Base-by-base conservation (phyloP, 1,139 yeast genomes). In the Debaryomycetaceae sp. region DNA sequence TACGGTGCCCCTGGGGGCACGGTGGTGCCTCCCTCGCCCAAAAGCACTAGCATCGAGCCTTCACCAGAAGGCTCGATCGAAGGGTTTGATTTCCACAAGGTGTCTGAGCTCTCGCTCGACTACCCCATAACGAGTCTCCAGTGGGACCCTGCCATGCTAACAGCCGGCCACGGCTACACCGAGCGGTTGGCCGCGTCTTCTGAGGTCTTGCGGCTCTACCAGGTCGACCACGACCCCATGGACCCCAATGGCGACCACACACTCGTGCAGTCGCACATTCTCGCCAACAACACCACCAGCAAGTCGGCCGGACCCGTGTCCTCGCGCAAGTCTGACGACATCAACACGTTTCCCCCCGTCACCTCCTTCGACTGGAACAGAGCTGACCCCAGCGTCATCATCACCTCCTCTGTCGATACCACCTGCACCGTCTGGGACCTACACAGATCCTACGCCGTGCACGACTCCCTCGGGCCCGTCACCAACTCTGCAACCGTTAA, bases 401-500 rank as follows among this genome's bases (percentile, higher is more conserved):
- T 93, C 39, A 89, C 97, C 1, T 82, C 95, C 49, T 84, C 95
- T 30, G 89, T 93, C 8, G 99, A 93, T 65, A 93, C 99, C 1
- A 93, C 99, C 0, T 93, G 99, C 65, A 91, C 98, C 0, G 84
- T 90, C 4, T 93, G 99, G 98, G 98, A 93, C 64, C 67, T 89
- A 38, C 74, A 68, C 50, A 62, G 78, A 31, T 58, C 72, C 4
- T 60, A 57, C 37, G 45, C 54, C 9, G 37, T 48, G 17, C 44
- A 43, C 35, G 52, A 47, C 24, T 47, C 45, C 42, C 45, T 50
- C 24, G 49, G 50, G 17, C 38, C 71, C 31, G 64, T 71, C 41
- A 74, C 81, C 7, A 77, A 75, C 42, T 63, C 77, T 5, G 88
- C 87, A n/a, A 74, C 78, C 24, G 96, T 96, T 20, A 87, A 86